A percentile compares a stretch with the other conserved stretches of the same genome.
phyloP scores from a whole-genome alignment of 208 protist genomes.

The Leishmania tropica region DNA sequence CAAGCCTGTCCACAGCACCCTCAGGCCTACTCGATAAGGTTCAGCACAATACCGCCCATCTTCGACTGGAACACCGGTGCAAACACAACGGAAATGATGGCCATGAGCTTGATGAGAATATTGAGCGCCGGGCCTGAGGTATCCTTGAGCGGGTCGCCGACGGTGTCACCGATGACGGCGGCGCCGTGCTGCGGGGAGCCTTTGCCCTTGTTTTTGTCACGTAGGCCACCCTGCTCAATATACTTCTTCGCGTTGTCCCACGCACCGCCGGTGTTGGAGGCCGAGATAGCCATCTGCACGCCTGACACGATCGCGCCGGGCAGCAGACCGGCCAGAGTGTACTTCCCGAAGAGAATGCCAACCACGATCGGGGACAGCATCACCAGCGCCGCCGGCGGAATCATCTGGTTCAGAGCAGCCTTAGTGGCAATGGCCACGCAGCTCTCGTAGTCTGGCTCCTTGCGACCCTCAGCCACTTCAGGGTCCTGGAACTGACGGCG shows the following conservation, averaged over 20 bases:
- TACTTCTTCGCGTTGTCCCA: slow-evolving; percentile 99
- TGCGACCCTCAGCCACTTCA: slow-evolving; percentile 71
- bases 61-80: slow-evolving; percentile 85
- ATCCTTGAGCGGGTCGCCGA: slow-evolving; percentile 98
- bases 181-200: slow-evolving; percentile 94
- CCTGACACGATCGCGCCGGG: slow-evolving; percentile 91
- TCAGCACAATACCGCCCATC: slow-evolving; percentile 73
- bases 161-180: slow-evolving; percentile 96
- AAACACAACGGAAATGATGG: slow-evolving; percentile 95
- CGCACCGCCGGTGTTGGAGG: slow-evolving; percentile 95
- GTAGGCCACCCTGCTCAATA: slow-evolving; percentile 91
- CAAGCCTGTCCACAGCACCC: neutral
- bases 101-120: slow-evolving; percentile 97
- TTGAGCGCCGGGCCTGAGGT: slow-evolving; percentile 95
- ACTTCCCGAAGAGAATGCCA: slow-evolving; percentile 91
- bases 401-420: slow-evolving; percentile 94
- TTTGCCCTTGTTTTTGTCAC: slow-evolving; percentile 91
- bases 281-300: slow-evolving; percentile 94
- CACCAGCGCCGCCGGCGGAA: slow-evolving; percentile 90
- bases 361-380: slow-evolving; percentile 93
- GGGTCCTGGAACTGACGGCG: slow-evolving; percentile 93
- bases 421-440: slow-evolving; percentile 95
- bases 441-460: slow-evolving; percentile 93
- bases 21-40: slow-evolving; percentile 46
- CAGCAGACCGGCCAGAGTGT: slow-evolving; percentile 92